Evolutionary conservation across 1,284 basidiomycete genomes (phyloP).

Genomic region (Naganishia sp.): DNA sequence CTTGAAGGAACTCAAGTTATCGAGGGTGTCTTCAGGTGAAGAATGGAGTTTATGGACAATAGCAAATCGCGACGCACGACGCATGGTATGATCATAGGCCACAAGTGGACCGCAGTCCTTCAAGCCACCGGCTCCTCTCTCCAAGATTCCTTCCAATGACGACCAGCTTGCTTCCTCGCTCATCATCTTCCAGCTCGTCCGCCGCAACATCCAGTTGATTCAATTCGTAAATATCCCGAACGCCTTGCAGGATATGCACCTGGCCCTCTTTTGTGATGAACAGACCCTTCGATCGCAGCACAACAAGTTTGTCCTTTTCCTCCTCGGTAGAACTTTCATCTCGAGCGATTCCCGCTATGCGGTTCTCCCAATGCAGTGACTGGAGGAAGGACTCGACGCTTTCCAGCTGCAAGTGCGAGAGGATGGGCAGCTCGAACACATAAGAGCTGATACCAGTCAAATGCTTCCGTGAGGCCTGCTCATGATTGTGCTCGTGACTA

Average conservation of each 20-base stretch:
- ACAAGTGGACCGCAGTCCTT: constrained; percentile 16
- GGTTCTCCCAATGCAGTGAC: constrained; percentile 29
- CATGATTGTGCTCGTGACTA: constrained; percentile 38
- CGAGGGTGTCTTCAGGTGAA: not conserved
- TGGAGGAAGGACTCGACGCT: constrained; percentile 25
- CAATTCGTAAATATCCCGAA: constrained; percentile 81
- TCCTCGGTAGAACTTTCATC: constrained; percentile 2
- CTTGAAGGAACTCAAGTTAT: constrained; percentile 9
- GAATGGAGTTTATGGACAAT: not conserved
- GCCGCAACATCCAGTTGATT: constrained; percentile 51
- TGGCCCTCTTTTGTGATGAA: constrained; percentile 19
- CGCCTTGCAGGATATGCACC: constrained; percentile 77
- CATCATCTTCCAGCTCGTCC: constrained; percentile 35
- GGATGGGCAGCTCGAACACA: constrained; percentile 64
- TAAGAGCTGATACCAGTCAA: constrained; percentile 63
- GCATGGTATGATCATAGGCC: not conserved
- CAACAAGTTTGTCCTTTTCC: constrained; percentile 49
- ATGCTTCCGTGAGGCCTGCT: constrained; percentile 25
- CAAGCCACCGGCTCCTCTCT: constrained; percentile 32
- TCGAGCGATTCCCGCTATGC: constrained; percentile 36
- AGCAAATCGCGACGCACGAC: not conserved
- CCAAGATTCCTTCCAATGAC: constrained; percentile 78
- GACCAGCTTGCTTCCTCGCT: constrained; percentile 68
- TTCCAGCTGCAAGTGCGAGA: constrained; percentile 51
- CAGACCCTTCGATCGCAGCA: constrained; percentile 29